These are phyloP conservation scores for Trametes cinnabarina DNA, from an alignment of 768 basidiomycete species.

Conservation along the genomic window DNA sequence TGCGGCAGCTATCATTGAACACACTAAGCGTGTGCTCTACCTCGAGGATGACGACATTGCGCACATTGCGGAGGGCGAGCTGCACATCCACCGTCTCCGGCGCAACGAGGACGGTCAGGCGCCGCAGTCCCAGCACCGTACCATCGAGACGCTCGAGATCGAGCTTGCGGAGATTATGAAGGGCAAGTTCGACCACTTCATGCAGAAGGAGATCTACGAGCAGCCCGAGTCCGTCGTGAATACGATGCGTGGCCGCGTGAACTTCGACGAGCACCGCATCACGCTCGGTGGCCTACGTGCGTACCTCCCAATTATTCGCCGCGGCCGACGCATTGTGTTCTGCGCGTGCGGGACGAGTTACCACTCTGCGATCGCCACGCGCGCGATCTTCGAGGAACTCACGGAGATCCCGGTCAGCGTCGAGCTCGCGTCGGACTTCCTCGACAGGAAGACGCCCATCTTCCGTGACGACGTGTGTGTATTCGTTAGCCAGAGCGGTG, in stretches of 20 bases:
- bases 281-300: slow-evolving; percentile 94
- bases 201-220: slow-evolving; percentile 99
- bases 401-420: slow-evolving; percentile 98
- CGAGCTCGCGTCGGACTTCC: slow-evolving; percentile 96
- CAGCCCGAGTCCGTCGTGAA: slow-evolving; percentile 99
- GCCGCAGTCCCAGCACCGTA: slow-evolving; percentile 72
- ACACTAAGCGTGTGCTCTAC: slow-evolving; percentile 98
- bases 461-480: slow-evolving; percentile 98
- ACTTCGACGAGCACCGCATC: slow-evolving; percentile 90
- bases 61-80: slow-evolving; percentile 93
- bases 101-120: slow-evolving; percentile 71
- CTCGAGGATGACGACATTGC: slow-evolving; percentile 99
- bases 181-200: slow-evolving; percentile 99
- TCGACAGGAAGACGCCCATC: slow-evolving; percentile 98
- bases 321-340: slow-evolving; percentile 92
- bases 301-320: slow-evolving; percentile 93
- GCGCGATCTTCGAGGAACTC: slow-evolving; percentile 97
- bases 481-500: slow-evolving; percentile 96
- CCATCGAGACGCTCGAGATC: slow-evolving; percentile 96
- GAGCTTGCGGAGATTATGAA: slow-evolving; percentile 99
- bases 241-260: slow-evolving; percentile 99
- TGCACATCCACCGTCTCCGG: slow-evolving; percentile 98
- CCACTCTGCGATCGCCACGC: slow-evolving; percentile 94
- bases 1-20: slow-evolving; percentile 93
- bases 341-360: slow-evolving; percentile 98